phyloP scores from a whole-genome alignment of 2,329 filamentous ascomycete genomes.

The Aspergillus sergii region DNA sequence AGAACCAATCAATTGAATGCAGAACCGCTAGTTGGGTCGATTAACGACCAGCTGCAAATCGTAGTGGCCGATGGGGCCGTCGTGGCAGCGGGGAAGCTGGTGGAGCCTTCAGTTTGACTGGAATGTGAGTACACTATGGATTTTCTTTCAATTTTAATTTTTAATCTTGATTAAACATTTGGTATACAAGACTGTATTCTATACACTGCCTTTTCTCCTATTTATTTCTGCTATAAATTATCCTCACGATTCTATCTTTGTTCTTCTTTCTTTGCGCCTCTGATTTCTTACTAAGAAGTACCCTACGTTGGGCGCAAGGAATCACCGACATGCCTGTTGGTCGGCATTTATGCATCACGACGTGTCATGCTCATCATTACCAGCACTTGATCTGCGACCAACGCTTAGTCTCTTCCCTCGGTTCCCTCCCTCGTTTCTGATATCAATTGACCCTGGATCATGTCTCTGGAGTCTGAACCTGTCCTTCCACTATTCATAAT shows the following conservation, averaged over 20 bases:
- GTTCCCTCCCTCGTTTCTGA: not conserved
- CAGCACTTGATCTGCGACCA: slow-evolving; percentile 3
- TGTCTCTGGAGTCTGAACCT: not conserved
- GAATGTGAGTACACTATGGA: not conserved
- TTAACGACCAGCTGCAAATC: slow-evolving; percentile 11
- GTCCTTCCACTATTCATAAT: not conserved
- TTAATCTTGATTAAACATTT: not conserved
- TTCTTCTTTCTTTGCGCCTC: not conserved
- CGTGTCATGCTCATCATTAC: slow-evolving; percentile 13
- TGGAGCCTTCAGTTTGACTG: not conserved
- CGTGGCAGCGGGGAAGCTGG: slow-evolving; percentile 24
- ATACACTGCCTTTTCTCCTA: not conserved
- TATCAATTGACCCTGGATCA: not conserved
- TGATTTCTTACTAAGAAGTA: not conserved
- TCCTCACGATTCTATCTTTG: not conserved
- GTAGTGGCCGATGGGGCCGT: slow-evolving; percentile 17
- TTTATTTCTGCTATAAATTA: not conserved
- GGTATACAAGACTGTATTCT: not conserved
- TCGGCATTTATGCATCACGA: slow-evolving; percentile 10
- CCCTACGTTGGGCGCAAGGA: slow-evolving; percentile 11
- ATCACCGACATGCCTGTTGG: slow-evolving; percentile 3
- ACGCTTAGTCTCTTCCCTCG: not conserved
- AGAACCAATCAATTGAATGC: slow-evolving; percentile 19
- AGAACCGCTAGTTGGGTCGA: slow-evolving; percentile 14
- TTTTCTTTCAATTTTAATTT: not conserved